These are phyloP conservation scores for Irpex sp. DNA, from an alignment of 1,284 basidiomycete species.

Conservation along the genomic window DNA sequence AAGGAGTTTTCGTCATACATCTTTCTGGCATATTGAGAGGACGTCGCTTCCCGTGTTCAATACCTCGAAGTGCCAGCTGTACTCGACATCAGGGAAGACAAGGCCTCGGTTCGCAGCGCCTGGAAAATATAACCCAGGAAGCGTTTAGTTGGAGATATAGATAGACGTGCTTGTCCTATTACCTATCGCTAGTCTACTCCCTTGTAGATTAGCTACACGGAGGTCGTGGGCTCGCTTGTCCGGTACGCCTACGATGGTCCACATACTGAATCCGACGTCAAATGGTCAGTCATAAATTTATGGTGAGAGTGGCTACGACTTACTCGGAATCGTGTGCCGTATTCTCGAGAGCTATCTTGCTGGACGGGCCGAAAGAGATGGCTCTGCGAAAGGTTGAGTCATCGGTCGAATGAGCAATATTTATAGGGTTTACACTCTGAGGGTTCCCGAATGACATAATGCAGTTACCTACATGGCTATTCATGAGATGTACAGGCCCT, in stretches of 20 bases:
- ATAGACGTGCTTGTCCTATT: slow-evolving; percentile 2
- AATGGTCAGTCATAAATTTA: not conserved
- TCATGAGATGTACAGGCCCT: not conserved
- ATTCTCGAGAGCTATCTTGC: slow-evolving; percentile 43
- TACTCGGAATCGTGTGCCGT: slow-evolving; percentile 33
- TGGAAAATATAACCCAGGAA: not conserved
- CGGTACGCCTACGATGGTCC: slow-evolving; percentile 11
- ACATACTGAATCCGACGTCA: slow-evolving; percentile 1
- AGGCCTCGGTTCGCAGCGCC: slow-evolving; percentile 29
- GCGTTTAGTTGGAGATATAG: not conserved
- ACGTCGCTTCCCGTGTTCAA: slow-evolving; percentile 57
- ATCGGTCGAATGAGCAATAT: too few species aligned
- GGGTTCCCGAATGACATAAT: slow-evolving; percentile 15
- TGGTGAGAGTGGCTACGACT: not conserved
- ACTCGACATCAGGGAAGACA: slow-evolving; percentile 45
- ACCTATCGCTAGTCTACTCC: slow-evolving; percentile 51
- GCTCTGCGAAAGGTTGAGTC: slow-evolving; percentile 29
- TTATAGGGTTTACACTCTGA: slow-evolving; percentile 15
- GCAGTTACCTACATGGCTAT: slow-evolving; percentile 15
- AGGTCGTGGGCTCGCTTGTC: slow-evolving; percentile 39
- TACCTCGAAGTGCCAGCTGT: slow-evolving; percentile 22
- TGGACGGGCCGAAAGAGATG: slow-evolving; percentile 44
- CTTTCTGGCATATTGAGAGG: slow-evolving; percentile 46
- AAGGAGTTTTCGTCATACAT: slow-evolving; percentile 31
- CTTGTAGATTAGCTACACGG: slow-evolving; percentile 47